Base-by-base conservation (phyloP, 1,284 basidiomycete species). In the Testicularia cyperi region DNA sequence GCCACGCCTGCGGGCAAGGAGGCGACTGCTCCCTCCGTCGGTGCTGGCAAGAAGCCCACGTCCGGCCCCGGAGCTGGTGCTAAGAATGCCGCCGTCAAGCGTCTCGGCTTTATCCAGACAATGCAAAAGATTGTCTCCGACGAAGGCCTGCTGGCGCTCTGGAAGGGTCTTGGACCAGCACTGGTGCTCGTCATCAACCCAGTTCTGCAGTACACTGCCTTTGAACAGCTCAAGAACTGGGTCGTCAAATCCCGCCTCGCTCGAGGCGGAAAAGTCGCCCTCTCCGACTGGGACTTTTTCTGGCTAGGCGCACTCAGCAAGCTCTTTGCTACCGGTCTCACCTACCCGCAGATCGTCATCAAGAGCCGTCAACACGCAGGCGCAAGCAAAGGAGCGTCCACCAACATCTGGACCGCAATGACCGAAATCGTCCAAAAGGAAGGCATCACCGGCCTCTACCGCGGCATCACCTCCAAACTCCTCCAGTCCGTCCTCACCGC, bases 101-200 rank as follows among this genome's bases (percentile, higher is more conserved):
- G 67, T 29, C 56, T 74, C 14, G 58, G 64, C 30, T 76, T 76
- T 62, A 27, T 75, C n/a, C 82, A 88, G 70, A 89, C 88, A 3
- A 79, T 89, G 25, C 78, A 82, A 43, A 82, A 82, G 56, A 90
- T 98, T 54, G 68, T 92, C 30, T 81, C 83, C 40, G 86, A 86
- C 60, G 88, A 87, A 71, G 94, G 94, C 10, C 66, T 85, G 16
- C 77, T 81, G 16, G 92, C 87, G 1, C 88, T 99, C 72, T 97
- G 89, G 88, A 83, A 91, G 41, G 95, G 95, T n/a, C 83, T 99
- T 29, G 91, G 92, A 0, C 92, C 95, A 3, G 92, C 94, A 14
- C 81, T 98, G 39, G 83, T 92, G 25, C 82, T 98, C 32, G 92
- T 97, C 67, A 84, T 92, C 70, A 99, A 99, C 78, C 95, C 95